Evolutionary conservation across 2,329 filamentous ascomycete genomes (phyloP).

Genomic region (Ceratocystiopsis brevicomis): DNA sequence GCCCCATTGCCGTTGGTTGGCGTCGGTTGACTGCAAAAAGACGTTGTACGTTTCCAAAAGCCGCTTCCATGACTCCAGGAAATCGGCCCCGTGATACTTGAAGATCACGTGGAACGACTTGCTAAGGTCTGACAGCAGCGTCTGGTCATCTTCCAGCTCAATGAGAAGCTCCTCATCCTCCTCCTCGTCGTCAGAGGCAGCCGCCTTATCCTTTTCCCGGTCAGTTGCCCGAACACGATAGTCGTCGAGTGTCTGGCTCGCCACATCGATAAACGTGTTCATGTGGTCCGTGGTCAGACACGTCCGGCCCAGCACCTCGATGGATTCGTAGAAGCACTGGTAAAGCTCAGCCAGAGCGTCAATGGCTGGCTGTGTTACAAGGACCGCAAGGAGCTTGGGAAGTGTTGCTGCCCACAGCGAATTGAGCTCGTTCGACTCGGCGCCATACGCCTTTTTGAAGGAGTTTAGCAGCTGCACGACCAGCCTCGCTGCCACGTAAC

Average conservation of each 20-base stretch:
- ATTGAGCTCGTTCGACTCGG: constrained; percentile 59
- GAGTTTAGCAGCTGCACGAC: constrained; percentile 85
- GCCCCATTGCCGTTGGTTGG: constrained; percentile 95
- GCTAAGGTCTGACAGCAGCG: constrained; percentile 95
- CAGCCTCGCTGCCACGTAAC: constrained; percentile 84
- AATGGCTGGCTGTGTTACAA: constrained; percentile 84
- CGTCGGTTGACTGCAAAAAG: constrained; percentile 64
- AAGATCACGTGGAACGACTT: constrained; percentile 98
- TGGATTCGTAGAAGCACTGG: constrained; percentile 97
- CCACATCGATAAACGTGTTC: constrained; percentile 70
- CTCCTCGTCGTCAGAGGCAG: constrained; percentile 59
- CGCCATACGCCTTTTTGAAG: constrained; percentile 81
- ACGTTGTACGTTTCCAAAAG: constrained; percentile 69
- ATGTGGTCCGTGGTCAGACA: constrained; percentile 65
- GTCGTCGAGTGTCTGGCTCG: constrained; percentile 72
- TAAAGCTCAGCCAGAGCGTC: constrained; percentile 98
- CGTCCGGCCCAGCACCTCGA: constrained; percentile 79
- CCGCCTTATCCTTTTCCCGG: constrained; percentile 64
- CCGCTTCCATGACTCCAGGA: constrained; percentile 75
- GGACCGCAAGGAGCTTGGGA: constrained; percentile 79
- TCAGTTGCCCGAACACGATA: constrained; percentile 75
- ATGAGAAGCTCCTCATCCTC: constrained; percentile 81
- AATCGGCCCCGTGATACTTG: constrained; percentile 77
- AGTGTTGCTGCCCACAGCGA: constrained; percentile 71
- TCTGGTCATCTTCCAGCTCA: constrained; percentile 94